Evolutionary conservation across 2,329 filamentous ascomycete species (phyloP), one percentile per base, ranked within the genome.

Genomic region (Pseudogymnoascus sp.): DNA sequence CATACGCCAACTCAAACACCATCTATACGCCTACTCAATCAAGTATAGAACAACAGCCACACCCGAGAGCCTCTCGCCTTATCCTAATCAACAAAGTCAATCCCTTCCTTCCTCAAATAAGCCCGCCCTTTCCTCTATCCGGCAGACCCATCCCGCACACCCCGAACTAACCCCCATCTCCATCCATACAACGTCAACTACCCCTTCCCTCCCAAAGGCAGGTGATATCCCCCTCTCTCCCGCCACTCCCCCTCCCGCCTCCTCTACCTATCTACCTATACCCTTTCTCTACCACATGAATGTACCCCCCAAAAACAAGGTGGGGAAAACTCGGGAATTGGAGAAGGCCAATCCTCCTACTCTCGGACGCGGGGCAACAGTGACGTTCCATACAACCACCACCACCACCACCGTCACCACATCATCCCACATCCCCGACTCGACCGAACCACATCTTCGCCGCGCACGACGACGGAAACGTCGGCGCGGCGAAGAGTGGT

Each of bases 321-420:
- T 41, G 39, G 39, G 15, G 39, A 41, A 41, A 12, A 12, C 21
- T 15, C 39, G 39, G 39, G 39, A 41, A 41, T 41, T 41, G 39
- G 39, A 41, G 39, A 41, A 38, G 13, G 13, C 15, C 15, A 39
- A 6, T 8, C 12, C 38, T n/a, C 38, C 38, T 39, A 39, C 17
- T 12, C 39, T 15, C 39, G 39, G 39, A 41, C 39, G 39, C 39
- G 39, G 27, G 48, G 48, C 48, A 31, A 29, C 48, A 35, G 48
- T 58, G 48, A 58, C 48, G 48, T 58, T 58, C 48, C 48, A 58
- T 58, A 29, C 48, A 58, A 35, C 31, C 48, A 31, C 48, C 48
- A 13, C 10, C 48, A 9, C n/a, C 48, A 58, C n/a, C 51, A 31
- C 13, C 33, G 13, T 29, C 33, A 36, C 51, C 51, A 36, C 25